Evolutionary conservation across 2,329 filamentous ascomycete species (phyloP).

Genomic region (Arthrobotrys conoides): DNA sequence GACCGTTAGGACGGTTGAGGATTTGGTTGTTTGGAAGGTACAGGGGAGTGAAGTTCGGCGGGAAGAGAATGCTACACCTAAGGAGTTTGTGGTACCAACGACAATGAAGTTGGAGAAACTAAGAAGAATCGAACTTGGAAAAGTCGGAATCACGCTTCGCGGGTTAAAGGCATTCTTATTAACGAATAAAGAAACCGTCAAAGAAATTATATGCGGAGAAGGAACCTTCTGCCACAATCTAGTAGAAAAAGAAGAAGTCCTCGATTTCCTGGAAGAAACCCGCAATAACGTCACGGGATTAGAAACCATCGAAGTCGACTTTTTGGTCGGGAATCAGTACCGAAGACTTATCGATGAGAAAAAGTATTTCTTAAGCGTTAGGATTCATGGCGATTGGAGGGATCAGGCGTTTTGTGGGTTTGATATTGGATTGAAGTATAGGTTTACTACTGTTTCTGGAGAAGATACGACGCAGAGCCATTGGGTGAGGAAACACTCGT

Average conservation of each 20-base stretch:
- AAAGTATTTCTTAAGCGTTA: slow-evolving; percentile 34
- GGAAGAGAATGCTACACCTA: background rate
- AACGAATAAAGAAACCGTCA: slow-evolving; percentile 30
- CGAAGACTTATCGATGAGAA: slow-evolving; percentile 35
- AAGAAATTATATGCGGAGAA: slow-evolving; percentile 33
- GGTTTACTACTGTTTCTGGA: slow-evolving; percentile 8
- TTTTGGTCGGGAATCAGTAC: slow-evolving; percentile 18
- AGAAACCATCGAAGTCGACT: slow-evolving; percentile 20
- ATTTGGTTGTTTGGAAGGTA: slow-evolving; percentile 43
- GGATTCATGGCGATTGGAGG: slow-evolving; percentile 36
- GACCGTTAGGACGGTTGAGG: slow-evolving; percentile 42
- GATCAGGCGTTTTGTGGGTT: slow-evolving; percentile 40
- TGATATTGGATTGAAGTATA: slow-evolving; percentile 46
- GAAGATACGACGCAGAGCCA: slow-evolving; percentile 20
- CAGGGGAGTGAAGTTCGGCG: slow-evolving; percentile 23
- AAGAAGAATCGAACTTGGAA: slow-evolving; percentile 35
- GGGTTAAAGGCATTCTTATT: slow-evolving; percentile 36
- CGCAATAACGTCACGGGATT: slow-evolving; percentile 19
- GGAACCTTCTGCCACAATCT: slow-evolving; percentile 22
- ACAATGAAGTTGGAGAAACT: slow-evolving; percentile 26
- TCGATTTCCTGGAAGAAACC: slow-evolving; percentile 15
- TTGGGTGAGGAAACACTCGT: slow-evolving; percentile 37
- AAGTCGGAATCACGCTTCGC: slow-evolving; percentile 1
- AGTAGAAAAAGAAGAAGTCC: slow-evolving; percentile 23
- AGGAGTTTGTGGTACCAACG: slow-evolving; percentile 32